These are phyloP conservation scores for Candida pini DNA, from an alignment of 805 yeast species.

Conservation along the genomic window DNA sequence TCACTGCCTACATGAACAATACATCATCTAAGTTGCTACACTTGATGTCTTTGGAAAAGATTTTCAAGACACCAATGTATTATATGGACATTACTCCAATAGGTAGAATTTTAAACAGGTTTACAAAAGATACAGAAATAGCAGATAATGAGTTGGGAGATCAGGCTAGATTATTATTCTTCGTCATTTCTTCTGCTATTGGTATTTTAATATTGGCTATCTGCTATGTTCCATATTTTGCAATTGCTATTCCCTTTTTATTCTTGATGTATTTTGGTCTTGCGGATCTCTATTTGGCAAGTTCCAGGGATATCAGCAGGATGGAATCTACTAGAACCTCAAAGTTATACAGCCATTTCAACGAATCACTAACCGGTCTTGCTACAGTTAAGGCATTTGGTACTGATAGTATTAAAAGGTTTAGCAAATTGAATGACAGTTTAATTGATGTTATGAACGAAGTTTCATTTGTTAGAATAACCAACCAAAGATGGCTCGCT, in stretches of 20 bases:
- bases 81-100: constrained; percentile 82
- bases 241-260: constrained; percentile 50
- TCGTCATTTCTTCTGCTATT: constrained; percentile 34
- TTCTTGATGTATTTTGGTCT: constrained; percentile 33
- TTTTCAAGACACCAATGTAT: constrained; percentile 74
- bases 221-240: constrained; percentile 48
- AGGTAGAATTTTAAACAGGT: constrained; percentile 79
- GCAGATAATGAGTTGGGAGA: constrained; percentile 76
- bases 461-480: constrained; percentile 37
- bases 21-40: constrained; percentile 53
- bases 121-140: constrained; percentile 81
- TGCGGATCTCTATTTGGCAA: constrained; percentile 42
- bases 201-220: constrained; percentile 36
- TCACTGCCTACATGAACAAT: constrained; percentile 45
- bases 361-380: constrained; percentile 45
- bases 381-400: constrained; percentile 38
- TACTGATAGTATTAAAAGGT: constrained; percentile 44
- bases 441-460: constrained; percentile 40
- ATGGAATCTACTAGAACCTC: constrained; percentile 44
- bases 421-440: constrained; percentile 33
- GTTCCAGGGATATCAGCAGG: constrained; percentile 43
- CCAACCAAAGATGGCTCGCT: constrained; percentile 46
- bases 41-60: constrained; percentile 49
- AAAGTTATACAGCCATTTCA: constrained; percentile 42
- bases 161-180: constrained; percentile 55